Evolutionary conservation across 2,329 filamentous ascomycete genomes (phyloP), one percentile per base, ranked within the genome.

Genomic region (Aspergillus awamori): DNA sequence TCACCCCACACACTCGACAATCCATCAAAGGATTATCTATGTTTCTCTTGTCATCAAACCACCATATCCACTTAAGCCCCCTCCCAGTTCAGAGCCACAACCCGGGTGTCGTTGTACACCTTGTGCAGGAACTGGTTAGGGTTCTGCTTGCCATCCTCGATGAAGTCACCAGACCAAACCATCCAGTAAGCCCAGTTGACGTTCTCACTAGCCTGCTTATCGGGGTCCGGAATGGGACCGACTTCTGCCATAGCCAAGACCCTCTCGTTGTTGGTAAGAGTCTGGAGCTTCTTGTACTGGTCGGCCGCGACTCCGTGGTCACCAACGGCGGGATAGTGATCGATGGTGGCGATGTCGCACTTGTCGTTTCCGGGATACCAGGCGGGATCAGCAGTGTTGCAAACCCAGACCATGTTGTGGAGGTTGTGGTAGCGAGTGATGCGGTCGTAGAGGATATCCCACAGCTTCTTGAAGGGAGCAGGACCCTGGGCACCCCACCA

Each of bases 321-420:
- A 2, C 57, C 60, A 5, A 28, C 28, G 15, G 56, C 38, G 17
- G 57, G 57, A 10, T 62, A 62, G 15, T 59, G 38, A 22, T 62
- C 60, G 24, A 60, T 30, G 10, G 52, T 59, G 11, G 58, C 60
- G 6, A 62, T 60, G 17, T 62, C 60, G 24, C 57, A 59, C 13
- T 53, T 52, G 10, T 62, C 52, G 52, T 62, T 62, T 13, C 60
- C 60, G 2, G 60, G 60, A 38, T 62, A 62, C 60, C 60, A 62
- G 8, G 17, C 17, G 2, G 60, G 10, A 3, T 45, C 60, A 2
- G 20, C 47, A 22, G 57, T 57, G 45, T 62, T 62, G 45, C 60
- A 62, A 3, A 60, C 60, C 60, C 60, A 62, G 17, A 62, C 36
- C 10, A 60, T 33, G 24, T 62, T 59, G 38, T 62, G 57, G 0